Base-by-base conservation (phyloP, 2,329 filamentous ascomycete genomes). In the Talaromyces piceae region DNA sequence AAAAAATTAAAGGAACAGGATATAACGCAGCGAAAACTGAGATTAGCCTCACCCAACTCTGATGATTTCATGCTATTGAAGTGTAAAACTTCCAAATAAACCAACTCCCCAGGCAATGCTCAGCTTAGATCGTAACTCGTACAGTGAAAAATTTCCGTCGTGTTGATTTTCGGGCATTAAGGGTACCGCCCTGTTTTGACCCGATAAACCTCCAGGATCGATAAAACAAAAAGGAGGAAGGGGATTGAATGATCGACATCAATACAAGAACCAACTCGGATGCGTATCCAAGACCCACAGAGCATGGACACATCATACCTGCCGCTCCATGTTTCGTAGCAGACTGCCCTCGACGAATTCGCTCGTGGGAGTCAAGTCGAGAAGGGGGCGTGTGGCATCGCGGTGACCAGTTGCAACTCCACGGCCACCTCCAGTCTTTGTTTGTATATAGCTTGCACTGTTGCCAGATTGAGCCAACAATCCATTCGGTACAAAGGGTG, bases 291-390 rank as follows among this genome's bases (percentile, higher is more conserved):
- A 20, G 8, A 37, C 33, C 20, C n/a, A 18, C 9, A 8, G 6
- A 48, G 20, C 25, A n/a, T 39, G 16, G 30, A 20, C 7, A 22
- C 39, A 11, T 27, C 39, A 48, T 16, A 16, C 16, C n/a, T 28
- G 23, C 20, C 31, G 27, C 49, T 69, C 65, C 31, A 67, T 59
- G 37, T 64, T 61, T n/a, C 66, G 62, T 12, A 75, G 58, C 43
- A 76, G 53, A 59, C 73, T 76, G 3, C 73, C 73, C 54, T 73
- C 69, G 3, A 63, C 67, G 55, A 75, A 76, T 4, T 69, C 67
- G 26, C 67, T 74, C 11, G 64, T 61, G 0, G 65, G 62, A 4
- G 63, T 63, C 49, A 76, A 54, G 55, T 76, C 71, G 11, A 76
- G 57, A 61, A 76, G 62, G 8, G 73, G 73, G 47, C 66, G 66